These are phyloP conservation scores for Volvox reticuliferus DNA, from an alignment of 139 green algal genomes.

Conservation along the genomic window DNA sequence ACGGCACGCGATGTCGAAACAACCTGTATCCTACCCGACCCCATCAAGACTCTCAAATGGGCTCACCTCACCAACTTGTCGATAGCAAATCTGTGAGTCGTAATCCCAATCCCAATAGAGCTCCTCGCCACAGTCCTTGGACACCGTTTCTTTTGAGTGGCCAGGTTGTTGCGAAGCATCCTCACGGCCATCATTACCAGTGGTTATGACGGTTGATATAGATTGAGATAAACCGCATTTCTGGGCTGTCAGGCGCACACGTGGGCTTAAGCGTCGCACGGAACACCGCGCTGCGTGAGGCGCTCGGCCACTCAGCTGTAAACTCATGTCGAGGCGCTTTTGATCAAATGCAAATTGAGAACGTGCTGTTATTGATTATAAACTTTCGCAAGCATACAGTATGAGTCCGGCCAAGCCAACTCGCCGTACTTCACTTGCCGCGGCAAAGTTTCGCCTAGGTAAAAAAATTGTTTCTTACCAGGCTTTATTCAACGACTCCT, in stretches of 20 bases:
- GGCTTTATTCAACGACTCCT: background rate
- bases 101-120: conserved; percentile 27
- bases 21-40: background rate
- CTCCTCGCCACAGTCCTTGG: conserved; percentile 22
- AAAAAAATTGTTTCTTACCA: background rate
- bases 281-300: too few species aligned
- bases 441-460: background rate
- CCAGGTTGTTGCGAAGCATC: background rate
- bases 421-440: conserved; percentile 9
- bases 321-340: too few species aligned
- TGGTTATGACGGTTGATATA: background rate
- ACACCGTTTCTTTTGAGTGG: too few species aligned
- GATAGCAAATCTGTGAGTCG: conserved; percentile 27
- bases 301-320: too few species aligned
- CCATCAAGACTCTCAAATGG: background rate
- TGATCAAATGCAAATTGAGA: too few species aligned
- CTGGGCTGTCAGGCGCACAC: background rate
- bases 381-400: too few species aligned
- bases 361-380: too few species aligned
- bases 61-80: conserved; percentile 15
- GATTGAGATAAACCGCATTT: background rate
- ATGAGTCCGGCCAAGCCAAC: too few species aligned
- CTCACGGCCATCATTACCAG: background rate
- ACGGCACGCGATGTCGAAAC: background rate
- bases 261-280: too few species aligned